phyloP scores from a whole-genome alignment of 495 filamentous ascomycete species.

The Podospora pseudopauciseta region DNA sequence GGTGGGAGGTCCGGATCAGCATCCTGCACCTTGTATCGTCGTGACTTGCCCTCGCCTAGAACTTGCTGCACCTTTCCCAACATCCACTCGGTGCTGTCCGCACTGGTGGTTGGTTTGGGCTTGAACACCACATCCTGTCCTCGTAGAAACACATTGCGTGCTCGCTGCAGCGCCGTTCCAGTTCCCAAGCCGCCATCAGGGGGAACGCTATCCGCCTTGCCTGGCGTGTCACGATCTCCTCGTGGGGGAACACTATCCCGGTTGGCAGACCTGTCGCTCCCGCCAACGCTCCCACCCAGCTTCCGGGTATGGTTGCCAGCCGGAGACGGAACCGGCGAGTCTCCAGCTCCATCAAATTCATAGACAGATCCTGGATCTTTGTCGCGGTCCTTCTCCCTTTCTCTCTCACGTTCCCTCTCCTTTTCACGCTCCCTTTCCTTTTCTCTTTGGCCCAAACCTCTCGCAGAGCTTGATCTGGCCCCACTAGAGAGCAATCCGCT shows the following conservation, averaged over 20 bases:
- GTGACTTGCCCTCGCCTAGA: conserved; percentile 78
- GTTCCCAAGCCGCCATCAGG: conserved; percentile 34
- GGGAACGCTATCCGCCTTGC: conserved; percentile 44
- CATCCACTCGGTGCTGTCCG: conserved; percentile 76
- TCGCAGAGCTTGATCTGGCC: conserved; percentile 26
- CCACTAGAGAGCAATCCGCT: conserved; percentile 26
- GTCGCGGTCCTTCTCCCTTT: conserved; percentile 37
- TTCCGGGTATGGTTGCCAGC: conserved; percentile 41
- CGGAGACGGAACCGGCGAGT: conserved; percentile 67
- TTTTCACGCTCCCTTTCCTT: conserved; percentile 26
- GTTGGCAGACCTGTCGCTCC: conserved; percentile 37
- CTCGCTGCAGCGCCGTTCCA: conserved; percentile 33
- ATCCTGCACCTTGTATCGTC: conserved; percentile 93
- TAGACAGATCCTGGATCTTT: conserved; percentile 54
- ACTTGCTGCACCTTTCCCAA: conserved; percentile 84
- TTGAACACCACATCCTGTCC: conserved; percentile 85
- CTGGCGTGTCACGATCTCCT: conserved; percentile 42
- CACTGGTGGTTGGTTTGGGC: conserved; percentile 64
- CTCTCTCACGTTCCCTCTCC: conserved; percentile 21
- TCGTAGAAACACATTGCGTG: conserved; percentile 55
- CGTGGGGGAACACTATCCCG: conserved; percentile 46
- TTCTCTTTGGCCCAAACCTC: conserved; percentile 28
- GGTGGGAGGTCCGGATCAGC: conserved; percentile 76
- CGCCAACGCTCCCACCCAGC: conserved; percentile 53
- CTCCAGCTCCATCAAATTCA: conserved; percentile 66